phyloP scores from a whole-genome alignment of 2,329 filamentous ascomycete genomes.

The Tolypocladium endophyticum region DNA sequence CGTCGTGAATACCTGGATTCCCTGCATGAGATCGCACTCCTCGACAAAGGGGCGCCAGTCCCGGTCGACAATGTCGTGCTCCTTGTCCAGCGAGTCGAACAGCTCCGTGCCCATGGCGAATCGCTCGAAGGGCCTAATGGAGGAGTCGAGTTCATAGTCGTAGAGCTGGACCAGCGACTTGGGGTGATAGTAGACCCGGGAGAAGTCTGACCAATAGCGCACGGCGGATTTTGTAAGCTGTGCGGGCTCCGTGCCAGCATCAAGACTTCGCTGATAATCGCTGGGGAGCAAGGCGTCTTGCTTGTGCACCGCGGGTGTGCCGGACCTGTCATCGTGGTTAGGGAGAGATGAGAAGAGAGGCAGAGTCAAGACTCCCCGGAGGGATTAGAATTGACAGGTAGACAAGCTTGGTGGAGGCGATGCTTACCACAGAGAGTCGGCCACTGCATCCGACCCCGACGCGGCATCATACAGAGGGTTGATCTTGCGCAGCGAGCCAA shows the following conservation, averaged over 20 bases:
- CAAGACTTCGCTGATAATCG: constrained; percentile 70
- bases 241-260: constrained; percentile 58
- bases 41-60: constrained; percentile 82
- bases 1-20: constrained; percentile 64
- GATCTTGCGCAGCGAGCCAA: constrained; percentile 77
- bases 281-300: constrained; percentile 57
- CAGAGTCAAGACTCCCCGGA: background rate
- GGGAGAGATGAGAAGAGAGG: background rate
- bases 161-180: constrained; percentile 76
- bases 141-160: constrained; percentile 76
- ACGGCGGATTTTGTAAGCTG: constrained; percentile 59
- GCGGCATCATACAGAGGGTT: constrained; percentile 72
- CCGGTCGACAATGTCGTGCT: constrained; percentile 81
- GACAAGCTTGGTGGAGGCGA: background rate
- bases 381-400: background rate
- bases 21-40: constrained; percentile 88
- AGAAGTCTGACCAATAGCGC: constrained; percentile 97
- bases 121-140: constrained; percentile 77
- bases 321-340: constrained; percentile 38
- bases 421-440: constrained; percentile 22
- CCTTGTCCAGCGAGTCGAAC: constrained; percentile 61
- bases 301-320: constrained; percentile 56
- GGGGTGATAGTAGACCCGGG: constrained; percentile 84
- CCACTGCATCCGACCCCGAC: constrained; percentile 14
- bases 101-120: constrained; percentile 77